Evolutionary conservation across 2,329 filamentous ascomycete genomes (phyloP), one percentile per base, ranked within the genome.

Genomic region (Myriosclerotinia curreyana): DNA sequence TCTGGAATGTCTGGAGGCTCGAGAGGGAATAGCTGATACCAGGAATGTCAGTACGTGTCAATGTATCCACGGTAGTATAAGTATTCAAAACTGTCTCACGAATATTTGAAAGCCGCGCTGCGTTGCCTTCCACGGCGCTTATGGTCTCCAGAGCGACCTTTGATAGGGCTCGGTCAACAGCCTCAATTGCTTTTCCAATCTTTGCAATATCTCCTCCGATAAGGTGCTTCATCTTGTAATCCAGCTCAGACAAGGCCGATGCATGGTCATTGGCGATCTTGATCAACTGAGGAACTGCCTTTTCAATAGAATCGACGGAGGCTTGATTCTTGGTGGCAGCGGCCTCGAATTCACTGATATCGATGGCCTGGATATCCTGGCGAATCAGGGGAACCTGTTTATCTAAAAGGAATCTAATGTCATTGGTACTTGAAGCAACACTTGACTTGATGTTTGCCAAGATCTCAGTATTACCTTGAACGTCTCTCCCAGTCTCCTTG

Each of bases 321-420:
- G 40, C 52, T 38, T 60, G 53, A 28, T 48, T 66, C 25, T 62
- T 64, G 46, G 49, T 15, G 17, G 54, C 56, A 22, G 52, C 59
- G 25, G 46, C 44, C 38, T 65, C 50, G 38, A 66, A 50, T 50
- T 46, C 51, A 34, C 55, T 59, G 22, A 61, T 36, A 55, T 67
- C 66, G 50, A 67, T 59, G 36, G 64, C 52, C 22, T 61, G 42
- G 36, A 67, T 66, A 25, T 67, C 66, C 53, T 66, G 34, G 48
- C 64, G 65, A 20, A 67, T 64, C 38, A 50, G 31, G 25, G 66
- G 64, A 25, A 67, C 53, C 53, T 59, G 60, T 44, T 66, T 62
- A 60, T 66, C 52, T 44, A 67, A 15, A 59, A 67, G 60, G 28
- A 44, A 61, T 25, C 56, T 56, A 44, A 67, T 64, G 53, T 64